Percentiles rank a stretch among this genome's conserved stretches.
These are phyloP conservation scores for Trichosanthes truncata DNA, from an alignment of 306 rosid genomes.

Conservation along the genomic window DNA sequence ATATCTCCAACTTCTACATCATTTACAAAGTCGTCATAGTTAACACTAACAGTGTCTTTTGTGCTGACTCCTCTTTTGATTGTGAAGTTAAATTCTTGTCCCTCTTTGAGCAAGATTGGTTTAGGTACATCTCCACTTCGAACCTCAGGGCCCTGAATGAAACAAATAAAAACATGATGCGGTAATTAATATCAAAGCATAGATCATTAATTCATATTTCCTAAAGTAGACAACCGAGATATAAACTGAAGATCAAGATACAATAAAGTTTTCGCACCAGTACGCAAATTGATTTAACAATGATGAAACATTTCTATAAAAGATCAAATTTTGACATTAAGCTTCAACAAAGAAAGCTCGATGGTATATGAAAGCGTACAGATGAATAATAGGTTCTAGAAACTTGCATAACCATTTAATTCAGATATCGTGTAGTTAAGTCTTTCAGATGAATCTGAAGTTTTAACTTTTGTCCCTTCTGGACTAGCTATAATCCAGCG, in stretches of 20 bases:
- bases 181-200: background rate
- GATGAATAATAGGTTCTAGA: background rate
- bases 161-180: background rate
- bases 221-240: background rate
- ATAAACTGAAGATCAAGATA: background rate
- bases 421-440: background rate
- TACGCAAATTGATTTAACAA: background rate
- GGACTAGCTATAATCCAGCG: background rate
- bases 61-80: conserved; percentile 73
- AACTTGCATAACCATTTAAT: background rate
- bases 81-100: conserved; percentile 77
- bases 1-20: conserved; percentile 90
- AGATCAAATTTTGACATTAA: background rate
- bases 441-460: background rate
- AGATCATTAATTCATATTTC: background rate
- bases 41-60: conserved; percentile 74
- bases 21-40: conserved; percentile 79
- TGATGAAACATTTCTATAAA: background rate
- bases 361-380: background rate
- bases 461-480: background rate
- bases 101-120: conserved; percentile 62
- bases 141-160: conserved; percentile 93
- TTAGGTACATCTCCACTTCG: conserved; percentile 83
- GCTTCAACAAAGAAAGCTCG: background rate
- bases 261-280: background rate